Evolutionary conservation across 164 flowering plant genomes (phyloP), one percentile per base, ranked within the genome.

Genomic region (Vitis amurensis): DNA sequence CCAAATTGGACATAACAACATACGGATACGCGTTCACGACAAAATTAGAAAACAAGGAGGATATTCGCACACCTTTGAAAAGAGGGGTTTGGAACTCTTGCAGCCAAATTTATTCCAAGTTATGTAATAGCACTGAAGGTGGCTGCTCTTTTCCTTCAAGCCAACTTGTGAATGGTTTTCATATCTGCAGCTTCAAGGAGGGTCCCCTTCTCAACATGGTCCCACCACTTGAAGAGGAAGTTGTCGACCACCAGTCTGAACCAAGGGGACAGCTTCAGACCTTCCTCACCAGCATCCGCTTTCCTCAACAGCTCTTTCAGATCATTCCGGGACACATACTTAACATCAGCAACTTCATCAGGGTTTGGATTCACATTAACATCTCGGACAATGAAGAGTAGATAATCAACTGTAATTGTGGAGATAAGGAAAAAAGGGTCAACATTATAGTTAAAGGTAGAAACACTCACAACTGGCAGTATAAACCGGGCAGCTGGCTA

Each of bases 191-290:
- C 97, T 68, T 89, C 87, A 19, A 74, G 60, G 48, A 93, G 86
- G 29, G 92, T 89, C 17, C 93, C 91, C 29, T 85, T 82, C 74
- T 93, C 91, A 1, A 93, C 89, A 59, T 95, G 92, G 50, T 88
- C 89, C 99, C 99, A 93, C 98, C 98, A 95, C 68, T 90, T 93
- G 82, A 83, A 85, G 83, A 95, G 75, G 83, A 95, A 95, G 71
- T 91, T 91, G 64, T 95, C 97, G 60, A 89, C 98, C 1, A 90
- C 92, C 6, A 95, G 80, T 66, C 88, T 82, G 88, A 95, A 95
- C 99, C 99, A 95, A 11, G 99, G 99, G 16, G 98, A 93, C 17
- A 93, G 85, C 83, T 90, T 90, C 82, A 95, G 49, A 55, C 92
- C 97, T 19, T 78, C 97, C 76, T 95, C 97, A 1, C 97, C 97